phyloP scores from a whole-genome alignment of 306 rosid species.

The Castanopsis chinensis region DNA sequence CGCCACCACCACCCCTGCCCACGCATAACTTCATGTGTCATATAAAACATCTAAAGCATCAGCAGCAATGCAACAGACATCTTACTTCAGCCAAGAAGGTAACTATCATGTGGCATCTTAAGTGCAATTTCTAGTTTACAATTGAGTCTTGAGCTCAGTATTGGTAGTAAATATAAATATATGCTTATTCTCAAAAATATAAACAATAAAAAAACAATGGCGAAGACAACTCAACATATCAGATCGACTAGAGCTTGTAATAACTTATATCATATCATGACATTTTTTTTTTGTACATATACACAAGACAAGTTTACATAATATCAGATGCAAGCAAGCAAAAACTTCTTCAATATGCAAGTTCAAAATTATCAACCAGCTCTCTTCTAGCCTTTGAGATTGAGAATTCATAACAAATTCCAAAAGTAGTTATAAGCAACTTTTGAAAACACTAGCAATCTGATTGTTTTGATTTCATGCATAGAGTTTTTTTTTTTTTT shows the following conservation, averaged over 20 bases:
- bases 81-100: constrained; percentile 3
- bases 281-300: background rate
- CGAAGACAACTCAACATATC: background rate
- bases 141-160: constrained; percentile 5
- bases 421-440: background rate
- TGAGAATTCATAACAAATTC: background rate
- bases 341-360: background rate
- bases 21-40: constrained; percentile 19
- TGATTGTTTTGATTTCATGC: background rate
- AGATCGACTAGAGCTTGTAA: background rate
- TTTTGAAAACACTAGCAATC: background rate
- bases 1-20: constrained; percentile 80
- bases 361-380: background rate
- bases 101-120: background rate
- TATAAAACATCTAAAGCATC: constrained; percentile 12
- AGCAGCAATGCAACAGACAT: constrained; percentile 11
- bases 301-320: background rate
- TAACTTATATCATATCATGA: background rate
- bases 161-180: constrained; percentile 6
- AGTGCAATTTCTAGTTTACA: constrained; percentile 4
- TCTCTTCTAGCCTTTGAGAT: background rate
- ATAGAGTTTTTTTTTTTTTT: background rate
- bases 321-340: background rate
- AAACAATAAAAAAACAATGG: background rate
- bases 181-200: background rate